phyloP scores from a whole-genome alignment of 2,329 filamentous ascomycete species.

The Fusarium sarcochroum region DNA sequence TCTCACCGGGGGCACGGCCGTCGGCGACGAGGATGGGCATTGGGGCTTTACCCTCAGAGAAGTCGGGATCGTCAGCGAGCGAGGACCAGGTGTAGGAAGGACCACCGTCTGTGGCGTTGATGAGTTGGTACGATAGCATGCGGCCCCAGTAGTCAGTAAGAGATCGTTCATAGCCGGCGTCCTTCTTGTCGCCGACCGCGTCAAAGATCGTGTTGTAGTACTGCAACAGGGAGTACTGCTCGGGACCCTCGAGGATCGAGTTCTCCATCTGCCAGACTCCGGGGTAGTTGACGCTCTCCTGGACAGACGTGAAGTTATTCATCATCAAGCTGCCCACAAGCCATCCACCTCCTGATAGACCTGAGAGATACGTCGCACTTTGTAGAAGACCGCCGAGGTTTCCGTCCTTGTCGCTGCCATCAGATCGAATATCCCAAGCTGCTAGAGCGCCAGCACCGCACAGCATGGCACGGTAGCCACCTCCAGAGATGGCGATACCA shows the following conservation, averaged over 20 bases:
- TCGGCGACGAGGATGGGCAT: constrained; percentile 66
- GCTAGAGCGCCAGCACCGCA: constrained; percentile 85
- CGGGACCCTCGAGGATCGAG: constrained; percentile 59
- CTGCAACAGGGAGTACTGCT: constrained; percentile 54
- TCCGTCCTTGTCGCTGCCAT: constrained; percentile 61
- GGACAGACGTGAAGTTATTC: constrained; percentile 84
- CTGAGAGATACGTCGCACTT: constrained; percentile 83
- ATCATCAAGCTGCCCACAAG: constrained; percentile 84
- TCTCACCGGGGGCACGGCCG: constrained; percentile 60
- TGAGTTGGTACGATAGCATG: constrained; percentile 86
- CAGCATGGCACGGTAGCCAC: constrained; percentile 88
- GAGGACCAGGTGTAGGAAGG: constrained; percentile 87
- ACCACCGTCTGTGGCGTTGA: constrained; percentile 82
- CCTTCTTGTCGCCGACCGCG: constrained; percentile 55
- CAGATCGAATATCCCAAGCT: constrained; percentile 82
- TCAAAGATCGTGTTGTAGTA: constrained; percentile 57
- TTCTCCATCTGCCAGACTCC: constrained; percentile 59
- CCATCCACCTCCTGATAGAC: constrained; percentile 88
- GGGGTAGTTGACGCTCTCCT: constrained; percentile 54
- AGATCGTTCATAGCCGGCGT: constrained; percentile 67
- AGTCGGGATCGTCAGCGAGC: constrained; percentile 60
- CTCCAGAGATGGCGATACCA: constrained; percentile 83
- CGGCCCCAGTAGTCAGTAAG: constrained; percentile 93
- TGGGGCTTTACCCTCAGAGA: constrained; percentile 59
- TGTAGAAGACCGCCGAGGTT: constrained; percentile 87